Evolutionary conservation across 2,329 filamentous ascomycete species (phyloP), one percentile per base, ranked within the genome.

Genomic region (Beauveria bassiana): DNA sequence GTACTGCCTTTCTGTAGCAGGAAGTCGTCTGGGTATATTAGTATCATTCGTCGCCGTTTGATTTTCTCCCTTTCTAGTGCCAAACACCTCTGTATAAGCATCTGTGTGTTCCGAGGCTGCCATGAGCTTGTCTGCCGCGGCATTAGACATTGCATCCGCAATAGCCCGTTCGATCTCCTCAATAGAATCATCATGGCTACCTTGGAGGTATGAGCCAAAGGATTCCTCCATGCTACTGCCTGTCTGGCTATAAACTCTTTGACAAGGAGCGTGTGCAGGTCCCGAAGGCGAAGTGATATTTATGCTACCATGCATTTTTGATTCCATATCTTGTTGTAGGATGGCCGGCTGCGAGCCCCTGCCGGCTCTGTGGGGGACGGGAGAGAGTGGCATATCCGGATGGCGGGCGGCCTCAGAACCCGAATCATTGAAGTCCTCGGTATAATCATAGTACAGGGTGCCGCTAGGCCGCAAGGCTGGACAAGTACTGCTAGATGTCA

Each of bases 371-470:
- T 67, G 65, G 5, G 68, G 70, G 40, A 71, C 69, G 3, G 75
- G 74, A 6, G 70, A 72, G 10, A 75, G 59, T 18, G 73, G 68
- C 20, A 66, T 59, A 12, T 57, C 61, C 34, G 64, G 42, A 4
- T 66, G 61, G 5, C 62, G 45, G 8, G 66, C 54, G 7, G 55
- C 66, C 34, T 67, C 26, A 10, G 16, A 62, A 22, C 63, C 61
- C 20, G 67, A 69, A 50, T 68, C 71, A 20, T 81, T 78, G 57
- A 82, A 82, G 3, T 75, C 77, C 64, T 83, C 81, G 20, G 74
- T 78, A 66, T 83, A 83, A 66, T 83, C 81, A 64, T 83, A 82
- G 66, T 81, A 83, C 45, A 78, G 73, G 49, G 77, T 72, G 62
- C 73, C 67, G 42, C 66, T 61, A 51, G 71, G 65, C 61, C 70